Base-by-base conservation (phyloP, 805 yeast species). In the Kurtzmaniella cleridarum region DNA sequence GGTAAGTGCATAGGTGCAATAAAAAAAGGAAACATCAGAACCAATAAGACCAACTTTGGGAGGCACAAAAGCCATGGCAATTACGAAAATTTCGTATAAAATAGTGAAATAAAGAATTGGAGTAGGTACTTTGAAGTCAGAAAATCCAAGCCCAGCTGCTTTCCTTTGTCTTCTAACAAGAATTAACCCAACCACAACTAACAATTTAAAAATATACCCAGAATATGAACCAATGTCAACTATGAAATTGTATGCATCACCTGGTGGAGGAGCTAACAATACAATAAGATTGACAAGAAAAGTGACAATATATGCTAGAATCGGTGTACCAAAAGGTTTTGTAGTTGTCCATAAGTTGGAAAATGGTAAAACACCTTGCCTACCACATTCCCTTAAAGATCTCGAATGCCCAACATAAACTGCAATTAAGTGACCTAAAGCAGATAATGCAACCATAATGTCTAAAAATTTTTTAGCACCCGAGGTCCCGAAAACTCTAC, bases 51-150 rank as follows among this genome's bases (percentile, higher is more conserved):
- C 68, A 31, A 43, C 43, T 38, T 57, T 46, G 18, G 73, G 73
- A 24, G 73, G 73, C 27, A 68, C 71, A 45, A 60, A 68, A 0
- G 71, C 62, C 57, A 67, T 60, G 13, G 59, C 64, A 41, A 67
- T 49, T n/a, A 68, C 73, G 43, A 67, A 62, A 7, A 55, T 27
- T 23, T 62, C 51, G 49, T 57, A 68, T 10, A 62, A 42, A 5
- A 65, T 44, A 5, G 62, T 56, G 30, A 68, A 41, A 5, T 59
- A 41, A 15, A 67, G 41, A n/a, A 61, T 40, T 2, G 68, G 65
- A 15, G 57, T 38, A 14, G 70, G 69, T 17, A 57, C 49, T 33
- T 57, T 59, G 47, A 55, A 62, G 2, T 62, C 69, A 11, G 49
- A 44, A 32, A 40, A 54, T 6, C 64, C 66, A 31, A 65, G 50